Conservation (phyloP, 179 eudicot species). For the Sideroxylon spinosum region DNA sequence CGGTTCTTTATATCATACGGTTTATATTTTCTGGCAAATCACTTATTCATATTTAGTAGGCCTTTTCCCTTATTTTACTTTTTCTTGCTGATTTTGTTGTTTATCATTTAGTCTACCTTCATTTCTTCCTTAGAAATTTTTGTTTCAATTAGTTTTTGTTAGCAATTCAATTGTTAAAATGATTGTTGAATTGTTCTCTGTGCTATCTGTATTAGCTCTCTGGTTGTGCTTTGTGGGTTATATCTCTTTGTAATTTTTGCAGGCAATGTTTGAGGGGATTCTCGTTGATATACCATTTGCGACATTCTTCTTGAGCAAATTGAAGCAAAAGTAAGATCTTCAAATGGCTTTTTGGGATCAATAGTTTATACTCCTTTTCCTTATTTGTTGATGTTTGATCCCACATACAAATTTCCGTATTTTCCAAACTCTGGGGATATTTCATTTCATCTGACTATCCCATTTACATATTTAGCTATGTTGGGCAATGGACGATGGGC, state of each 20-base stretch:
- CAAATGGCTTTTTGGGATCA: not conserved
- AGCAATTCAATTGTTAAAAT: not conserved
- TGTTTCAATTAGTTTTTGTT: not conserved
- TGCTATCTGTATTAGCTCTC: not conserved
- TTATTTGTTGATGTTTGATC: not conserved
- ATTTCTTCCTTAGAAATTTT: not conserved
- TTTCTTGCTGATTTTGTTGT: not conserved
- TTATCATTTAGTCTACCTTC: not conserved
- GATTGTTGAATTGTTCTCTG: not conserved
- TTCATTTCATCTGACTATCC: not conserved
- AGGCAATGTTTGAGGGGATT: slow-evolving; percentile 99
- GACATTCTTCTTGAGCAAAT: slow-evolving; percentile 93
- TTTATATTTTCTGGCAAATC: not conserved
- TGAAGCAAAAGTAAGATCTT: slow-evolving; percentile 86
- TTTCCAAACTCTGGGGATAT: not conserved
- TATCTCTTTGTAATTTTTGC: slow-evolving; percentile 15
- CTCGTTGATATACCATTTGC: slow-evolving; percentile 99
- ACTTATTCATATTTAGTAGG: not conserved
- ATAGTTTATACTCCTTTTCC: not conserved
- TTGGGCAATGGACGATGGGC: not conserved
- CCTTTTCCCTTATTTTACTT: not conserved
- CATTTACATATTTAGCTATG: not conserved
- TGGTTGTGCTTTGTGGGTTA: slow-evolving; percentile 8
- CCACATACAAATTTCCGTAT: not conserved
- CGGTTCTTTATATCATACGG: not conserved